Evolutionary conservation across 305 asterid genomes (phyloP).

Genomic region (Ajuga reptans): DNA sequence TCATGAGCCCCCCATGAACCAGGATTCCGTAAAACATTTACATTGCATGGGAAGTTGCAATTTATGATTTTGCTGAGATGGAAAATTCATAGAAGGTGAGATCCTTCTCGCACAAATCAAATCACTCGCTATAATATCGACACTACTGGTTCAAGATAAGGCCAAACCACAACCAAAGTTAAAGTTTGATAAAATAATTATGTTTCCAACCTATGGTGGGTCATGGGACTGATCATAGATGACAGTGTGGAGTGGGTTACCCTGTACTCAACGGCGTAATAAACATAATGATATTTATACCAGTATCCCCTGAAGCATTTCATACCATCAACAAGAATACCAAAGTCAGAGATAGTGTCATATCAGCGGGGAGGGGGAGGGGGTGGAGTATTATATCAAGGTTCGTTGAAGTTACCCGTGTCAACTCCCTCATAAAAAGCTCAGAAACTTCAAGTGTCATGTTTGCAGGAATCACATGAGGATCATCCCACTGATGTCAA

Average conservation of each 20-base stretch:
- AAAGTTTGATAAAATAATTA: not conserved
- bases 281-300: too few species aligned
- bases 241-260: not conserved
- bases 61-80: not conserved
- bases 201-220: not conserved
- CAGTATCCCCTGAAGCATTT: too few species aligned
- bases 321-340: too few species aligned
- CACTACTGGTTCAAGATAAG: not conserved
- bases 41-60: not conserved
- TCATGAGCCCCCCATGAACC: not conserved
- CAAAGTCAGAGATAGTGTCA: too few species aligned
- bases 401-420: conserved; percentile 56
- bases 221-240: not conserved
- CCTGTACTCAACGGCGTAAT: not conserved
- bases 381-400: conserved; percentile 6
- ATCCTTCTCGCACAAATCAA: not conserved
- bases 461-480: conserved; percentile 70
- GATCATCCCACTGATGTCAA: conserved; percentile 86
- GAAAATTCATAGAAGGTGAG: not conserved
- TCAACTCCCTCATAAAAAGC: conserved; percentile 83
- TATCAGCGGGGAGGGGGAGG: not conserved
- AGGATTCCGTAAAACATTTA: not conserved
- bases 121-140: not conserved
- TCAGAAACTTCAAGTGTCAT: conserved; percentile 93
- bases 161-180: not conserved